phyloP scores from a whole-genome alignment of 1,284 basidiomycete species.

The Sphaerobolus stellatus region DNA sequence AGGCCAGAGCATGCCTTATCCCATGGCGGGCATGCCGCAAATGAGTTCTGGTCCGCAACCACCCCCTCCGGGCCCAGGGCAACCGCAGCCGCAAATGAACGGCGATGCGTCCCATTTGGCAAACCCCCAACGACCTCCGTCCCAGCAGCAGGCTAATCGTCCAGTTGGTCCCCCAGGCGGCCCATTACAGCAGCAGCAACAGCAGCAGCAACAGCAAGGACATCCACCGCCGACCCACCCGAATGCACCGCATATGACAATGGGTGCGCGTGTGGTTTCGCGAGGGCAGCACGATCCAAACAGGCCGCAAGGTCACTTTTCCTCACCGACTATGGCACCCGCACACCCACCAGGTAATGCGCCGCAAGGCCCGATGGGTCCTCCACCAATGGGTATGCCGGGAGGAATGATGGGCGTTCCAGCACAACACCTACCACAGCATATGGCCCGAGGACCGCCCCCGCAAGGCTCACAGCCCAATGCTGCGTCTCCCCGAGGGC shows the following conservation, averaged over 20 bases:
- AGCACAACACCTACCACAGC: conserved; percentile 2
- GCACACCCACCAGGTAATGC: conserved; percentile 36
- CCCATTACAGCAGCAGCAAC: too few relatives aligned
- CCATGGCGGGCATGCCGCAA: conserved; percentile 39
- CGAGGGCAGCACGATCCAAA: conserved; percentile 40
- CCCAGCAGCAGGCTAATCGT: conserved; percentile 1
- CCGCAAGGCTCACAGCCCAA: conserved; percentile 5
- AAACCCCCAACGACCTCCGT: neutral
- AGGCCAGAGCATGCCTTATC: conserved; percentile 27
- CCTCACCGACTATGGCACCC: conserved; percentile 43
- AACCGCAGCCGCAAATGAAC: conserved; percentile 7
- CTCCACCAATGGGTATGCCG: conserved; percentile 19
- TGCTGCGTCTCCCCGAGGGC: conserved; percentile 23
- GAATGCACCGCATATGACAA: conserved; percentile 26
- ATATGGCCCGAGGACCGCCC: conserved; percentile 4
- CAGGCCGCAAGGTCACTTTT: conserved; percentile 38
- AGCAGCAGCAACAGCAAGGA: conserved; percentile 2
- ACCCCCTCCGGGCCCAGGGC: conserved; percentile 26
- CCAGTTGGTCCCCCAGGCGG: too few relatives aligned
- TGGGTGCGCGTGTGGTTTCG: conserved; percentile 32
- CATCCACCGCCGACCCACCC: conserved; percentile 24
- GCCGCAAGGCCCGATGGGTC: conserved; percentile 45
- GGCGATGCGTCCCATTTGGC: conserved; percentile 3
- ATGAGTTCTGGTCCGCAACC: conserved; percentile 36
- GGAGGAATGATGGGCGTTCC: neutral